Conservation (phyloP, 768 basidiomycete genomes). For the Boletus sp. region DNA sequence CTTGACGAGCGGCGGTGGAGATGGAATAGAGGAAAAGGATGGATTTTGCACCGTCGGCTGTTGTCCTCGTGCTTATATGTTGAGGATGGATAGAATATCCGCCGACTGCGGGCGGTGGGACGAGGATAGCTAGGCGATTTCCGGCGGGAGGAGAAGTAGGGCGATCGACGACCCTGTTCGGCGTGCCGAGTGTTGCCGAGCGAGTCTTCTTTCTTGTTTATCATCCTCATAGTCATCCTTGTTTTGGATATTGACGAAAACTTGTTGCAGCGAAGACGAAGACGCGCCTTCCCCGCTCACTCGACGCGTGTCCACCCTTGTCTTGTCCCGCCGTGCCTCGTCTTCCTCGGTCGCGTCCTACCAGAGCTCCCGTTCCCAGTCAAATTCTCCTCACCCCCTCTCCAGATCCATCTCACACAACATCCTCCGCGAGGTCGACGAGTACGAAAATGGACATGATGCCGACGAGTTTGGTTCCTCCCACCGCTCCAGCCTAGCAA, state of each 20-base stretch:
- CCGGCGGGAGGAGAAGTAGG: not conserved
- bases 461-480: slow-evolving; percentile 28
- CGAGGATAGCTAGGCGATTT: slow-evolving; percentile 2
- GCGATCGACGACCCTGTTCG: slow-evolving; percentile 5
- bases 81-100: not conserved
- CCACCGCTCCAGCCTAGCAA: slow-evolving; percentile 8
- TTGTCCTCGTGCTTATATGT: slow-evolving; percentile 8
- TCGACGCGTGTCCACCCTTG: slow-evolving; percentile 56
- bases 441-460: slow-evolving; percentile 6
- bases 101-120: not conserved
- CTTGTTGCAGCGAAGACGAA: slow-evolving; percentile 59
- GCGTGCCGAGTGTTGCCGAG: slow-evolving; percentile 6
- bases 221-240: not conserved
- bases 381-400: slow-evolving; percentile 15
- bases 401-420: slow-evolving; percentile 29
- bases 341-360: slow-evolving; percentile 38
- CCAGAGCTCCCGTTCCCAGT: slow-evolving; percentile 16
- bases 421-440: slow-evolving; percentile 32
- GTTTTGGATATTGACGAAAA: not conserved
- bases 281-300: slow-evolving; percentile 69
- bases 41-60: not conserved
- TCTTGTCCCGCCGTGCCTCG: slow-evolving; percentile 47
- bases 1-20: not conserved
- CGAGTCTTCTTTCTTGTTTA: slow-evolving; percentile 6
- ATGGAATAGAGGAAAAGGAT: not conserved